Percentiles rank a stretch among this genome's conserved stretches.
Evolutionary conservation across 169 alveolate species (phyloP).

Genomic region (Plasmodium vivax): DNA sequence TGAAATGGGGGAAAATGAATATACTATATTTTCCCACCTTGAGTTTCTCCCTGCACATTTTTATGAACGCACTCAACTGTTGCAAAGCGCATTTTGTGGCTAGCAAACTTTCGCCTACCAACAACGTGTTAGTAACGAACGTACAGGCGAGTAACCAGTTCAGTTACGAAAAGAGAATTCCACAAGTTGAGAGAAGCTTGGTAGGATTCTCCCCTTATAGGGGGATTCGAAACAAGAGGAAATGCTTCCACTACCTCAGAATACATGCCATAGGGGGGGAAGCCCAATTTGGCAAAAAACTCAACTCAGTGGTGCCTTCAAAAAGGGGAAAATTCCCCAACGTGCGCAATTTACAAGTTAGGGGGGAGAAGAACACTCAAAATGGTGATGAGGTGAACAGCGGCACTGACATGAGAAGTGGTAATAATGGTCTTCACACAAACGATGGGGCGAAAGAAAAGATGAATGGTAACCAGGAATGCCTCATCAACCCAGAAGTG

Average conservation of each 20-base stretch:
- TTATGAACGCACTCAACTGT: not conserved
- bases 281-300: not conserved
- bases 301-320: not conserved
- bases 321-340: not conserved
- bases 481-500: not conserved
- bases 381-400: not conserved
- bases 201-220: not conserved
- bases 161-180: not conserved
- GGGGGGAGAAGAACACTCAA: not conserved
- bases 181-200: not conserved
- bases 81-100: not conserved
- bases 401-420: not conserved
- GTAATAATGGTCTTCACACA: not conserved
- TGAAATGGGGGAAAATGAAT: not conserved
- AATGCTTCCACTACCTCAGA: not conserved
- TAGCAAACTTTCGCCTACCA: not conserved
- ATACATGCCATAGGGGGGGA: not conserved
- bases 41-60: not conserved
- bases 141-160: not conserved
- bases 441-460: not conserved
- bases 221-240: not conserved
- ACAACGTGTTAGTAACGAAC: not conserved
- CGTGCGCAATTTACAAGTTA: not conserved
- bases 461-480: not conserved
- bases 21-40: not conserved